These are phyloP conservation scores for Mucor lusitanicus DNA, from an alignment of 371 early-diverging fungal genomes.

Conservation along the genomic window DNA sequence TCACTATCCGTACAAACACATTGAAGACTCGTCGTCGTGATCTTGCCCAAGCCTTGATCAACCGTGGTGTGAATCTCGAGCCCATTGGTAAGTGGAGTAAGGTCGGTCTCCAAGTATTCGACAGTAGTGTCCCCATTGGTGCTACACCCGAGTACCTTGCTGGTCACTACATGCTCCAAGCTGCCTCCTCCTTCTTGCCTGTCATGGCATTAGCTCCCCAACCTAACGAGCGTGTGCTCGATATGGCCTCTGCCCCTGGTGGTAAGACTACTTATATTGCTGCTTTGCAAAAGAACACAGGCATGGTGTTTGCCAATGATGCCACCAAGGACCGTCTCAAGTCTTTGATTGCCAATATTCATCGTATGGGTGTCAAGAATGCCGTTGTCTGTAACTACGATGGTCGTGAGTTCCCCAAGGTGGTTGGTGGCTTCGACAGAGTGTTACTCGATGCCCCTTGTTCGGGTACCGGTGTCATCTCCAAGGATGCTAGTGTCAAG, in stretches of 20 bases:
- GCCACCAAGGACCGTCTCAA: conserved; percentile 93
- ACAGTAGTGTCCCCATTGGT: conserved; percentile 89
- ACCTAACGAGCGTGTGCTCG: conserved; percentile 93
- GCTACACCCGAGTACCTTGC: conserved; percentile 99
- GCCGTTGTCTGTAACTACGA: conserved; percentile 96
- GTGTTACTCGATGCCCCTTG: conserved; percentile 99
- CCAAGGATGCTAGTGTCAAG: conserved; percentile 97
- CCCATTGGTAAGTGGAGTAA: conserved; percentile 95
- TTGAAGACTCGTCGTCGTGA: conserved; percentile 94
- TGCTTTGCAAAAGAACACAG: conserved; percentile 98
- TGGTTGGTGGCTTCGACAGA: conserved; percentile 97
- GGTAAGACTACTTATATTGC: conserved; percentile 98
- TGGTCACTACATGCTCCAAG: conserved; percentile 99
- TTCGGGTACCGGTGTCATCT: conserved; percentile 98
- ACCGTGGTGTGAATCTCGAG: conserved; percentile 98
- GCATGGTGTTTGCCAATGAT: conserved; percentile 98
- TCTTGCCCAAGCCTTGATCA: conserved; percentile 92
- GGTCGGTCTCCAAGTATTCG: conserved; percentile 91
- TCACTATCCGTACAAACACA: conserved; percentile 98
- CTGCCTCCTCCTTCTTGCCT: conserved; percentile 97
- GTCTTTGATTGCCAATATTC: conserved; percentile 93
- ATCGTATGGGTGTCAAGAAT: conserved; percentile 95
- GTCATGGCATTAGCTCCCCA: conserved; percentile 97
- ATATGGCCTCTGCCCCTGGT: conserved; percentile 99
- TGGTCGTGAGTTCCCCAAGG: conserved; percentile 93